Evolutionary conservation across 1,139 yeast species (phyloP), one percentile per base, ranked within the genome.

Genomic region (Hansenula sp.): DNA sequence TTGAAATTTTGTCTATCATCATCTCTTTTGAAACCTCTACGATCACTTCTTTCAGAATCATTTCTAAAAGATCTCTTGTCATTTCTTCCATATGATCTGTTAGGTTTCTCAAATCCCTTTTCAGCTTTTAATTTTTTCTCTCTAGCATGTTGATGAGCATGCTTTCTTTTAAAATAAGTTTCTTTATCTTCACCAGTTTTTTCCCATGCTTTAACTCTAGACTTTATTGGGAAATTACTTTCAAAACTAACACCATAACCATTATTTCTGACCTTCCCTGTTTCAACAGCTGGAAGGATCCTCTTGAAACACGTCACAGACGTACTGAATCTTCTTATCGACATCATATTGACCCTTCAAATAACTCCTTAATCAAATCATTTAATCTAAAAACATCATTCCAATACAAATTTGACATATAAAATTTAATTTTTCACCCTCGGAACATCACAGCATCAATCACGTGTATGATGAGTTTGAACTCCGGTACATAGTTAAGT

Each of bases 101-200:
- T n/a, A 16, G 17, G 8, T 16, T 14, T 28, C 9, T 27, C 10
- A n/a, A 3, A 4, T 11, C 6, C 31, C 16, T 29, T 17, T 14
- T 22, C 51, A 34, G 43, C 53, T 44, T 36, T 53, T 25, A 50
- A 50, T 33, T 53, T 51, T 49, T 64, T 63, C 48, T 69, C 71
- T 38, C 57, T 59, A 2, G 79, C 80, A 52, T 79, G 86, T 10
- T 74, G 70, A 57, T 76, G 82, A 0, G 82, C 80, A 54, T 69
- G 79, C 50, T 73, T 76, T 44, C 66, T 67, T 34, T 65, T 66
- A 60, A 79, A 80, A 66, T 69, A 80, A 2, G 65, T 55, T 25
- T 74, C 84, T 50, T 79, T 79, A 44, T 68, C 69, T 51, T 70
- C 69, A 10, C 73, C 71, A 34, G 64, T 73, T 37, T 66, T 68